Conservation (phyloP, 2,329 filamentous ascomycete genomes). For the Stenocarpella maydis region DNA sequence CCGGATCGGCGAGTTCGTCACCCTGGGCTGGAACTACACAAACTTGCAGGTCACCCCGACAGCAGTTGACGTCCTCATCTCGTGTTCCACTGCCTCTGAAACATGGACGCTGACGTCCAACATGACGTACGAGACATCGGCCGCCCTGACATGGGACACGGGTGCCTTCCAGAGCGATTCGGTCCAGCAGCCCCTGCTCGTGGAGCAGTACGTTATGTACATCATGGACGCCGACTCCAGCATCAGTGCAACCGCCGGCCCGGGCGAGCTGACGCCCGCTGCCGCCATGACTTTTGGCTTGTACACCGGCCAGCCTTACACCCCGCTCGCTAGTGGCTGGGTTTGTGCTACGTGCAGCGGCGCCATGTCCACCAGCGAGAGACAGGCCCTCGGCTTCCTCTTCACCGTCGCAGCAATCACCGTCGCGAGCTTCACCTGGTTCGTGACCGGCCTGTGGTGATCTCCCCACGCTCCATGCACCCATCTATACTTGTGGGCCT, state of each 20-base stretch:
- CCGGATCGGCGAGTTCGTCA: conserved; percentile 67
- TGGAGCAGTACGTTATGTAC: conserved; percentile 67
- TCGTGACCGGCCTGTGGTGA: conserved; percentile 60
- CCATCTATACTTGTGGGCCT: not conserved
- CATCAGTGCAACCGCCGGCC: conserved; percentile 57
- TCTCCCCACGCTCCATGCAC: not conserved
- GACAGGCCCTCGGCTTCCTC: conserved; percentile 58
- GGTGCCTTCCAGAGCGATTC: conserved; percentile 56
- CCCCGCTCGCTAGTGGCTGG: conserved; percentile 58
- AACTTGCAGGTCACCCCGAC: conserved; percentile 65
- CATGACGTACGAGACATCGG: conserved; percentile 64
- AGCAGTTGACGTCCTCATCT: conserved; percentile 66
- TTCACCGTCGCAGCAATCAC: conserved; percentile 64
- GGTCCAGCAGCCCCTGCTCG: conserved; percentile 55
- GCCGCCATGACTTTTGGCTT: conserved; percentile 64
- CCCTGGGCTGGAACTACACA: conserved; percentile 73
- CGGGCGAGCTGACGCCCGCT: conserved; percentile 64
- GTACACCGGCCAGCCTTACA: conserved; percentile 62
- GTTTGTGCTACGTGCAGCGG: conserved; percentile 66
- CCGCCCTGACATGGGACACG: conserved; percentile 67
- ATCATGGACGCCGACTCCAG: conserved; percentile 66
- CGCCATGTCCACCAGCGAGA: conserved; percentile 56
- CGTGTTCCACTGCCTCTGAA: conserved; percentile 59
- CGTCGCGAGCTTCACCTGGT: conserved; percentile 70
- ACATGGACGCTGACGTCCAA: conserved; percentile 71